These are phyloP conservation scores for Aspergillus viridinutans DNA, from an alignment of 2,329 filamentous ascomycete genomes.

Conservation along the genomic window DNA sequence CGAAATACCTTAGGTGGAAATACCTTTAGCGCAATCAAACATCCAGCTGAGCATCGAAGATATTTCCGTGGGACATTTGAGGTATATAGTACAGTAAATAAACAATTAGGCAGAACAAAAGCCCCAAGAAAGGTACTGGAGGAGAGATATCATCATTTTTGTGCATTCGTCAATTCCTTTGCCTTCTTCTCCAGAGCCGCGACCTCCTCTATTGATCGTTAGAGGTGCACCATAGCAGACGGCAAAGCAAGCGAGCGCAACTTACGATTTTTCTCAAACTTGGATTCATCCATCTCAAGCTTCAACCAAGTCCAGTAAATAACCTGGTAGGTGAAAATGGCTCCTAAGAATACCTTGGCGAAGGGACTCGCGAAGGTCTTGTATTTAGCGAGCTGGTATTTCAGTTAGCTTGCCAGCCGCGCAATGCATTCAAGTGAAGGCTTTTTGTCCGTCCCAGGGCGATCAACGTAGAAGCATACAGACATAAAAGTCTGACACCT, in stretches of 20 bases:
- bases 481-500: not conserved
- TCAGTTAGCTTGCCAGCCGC: not conserved
- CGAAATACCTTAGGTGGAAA: not conserved
- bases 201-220: slow-evolving; percentile 28
- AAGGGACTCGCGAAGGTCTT: slow-evolving; percentile 41
- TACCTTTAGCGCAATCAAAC: not conserved
- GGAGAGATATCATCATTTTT: slow-evolving; percentile 20
- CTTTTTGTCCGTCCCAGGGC: not conserved
- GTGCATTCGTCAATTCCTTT: slow-evolving; percentile 26
- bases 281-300: slow-evolving; percentile 44
- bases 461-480: not conserved
- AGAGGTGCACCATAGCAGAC: slow-evolving; percentile 3
- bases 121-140: not conserved
- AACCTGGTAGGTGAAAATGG: slow-evolving; percentile 47
- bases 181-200: slow-evolving; percentile 33
- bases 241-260: not conserved
- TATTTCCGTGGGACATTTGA: not conserved
- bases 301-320: slow-evolving; percentile 47
- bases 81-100: not conserved
- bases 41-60: not conserved
- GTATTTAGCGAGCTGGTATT: slow-evolving; percentile 36
- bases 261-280: slow-evolving; percentile 39
- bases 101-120: not conserved
- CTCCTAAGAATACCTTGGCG: slow-evolving; percentile 46
- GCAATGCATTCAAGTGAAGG: not conserved